Conservation (phyloP, 805 yeast genomes). For the Candida odintsovae region DNA sequence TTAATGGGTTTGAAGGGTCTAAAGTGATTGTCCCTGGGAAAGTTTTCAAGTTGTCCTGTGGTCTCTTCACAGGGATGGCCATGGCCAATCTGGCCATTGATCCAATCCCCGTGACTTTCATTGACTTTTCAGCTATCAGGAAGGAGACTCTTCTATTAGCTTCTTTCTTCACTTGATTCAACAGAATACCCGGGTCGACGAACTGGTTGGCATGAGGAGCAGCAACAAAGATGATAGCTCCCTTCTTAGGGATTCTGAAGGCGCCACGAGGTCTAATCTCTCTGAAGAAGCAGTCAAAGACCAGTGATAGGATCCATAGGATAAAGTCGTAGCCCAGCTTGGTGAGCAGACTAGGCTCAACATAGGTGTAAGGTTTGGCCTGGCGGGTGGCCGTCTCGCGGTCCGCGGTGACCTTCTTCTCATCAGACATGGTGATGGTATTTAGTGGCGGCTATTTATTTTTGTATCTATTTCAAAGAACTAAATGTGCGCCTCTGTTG, state of each 20-base stretch:
- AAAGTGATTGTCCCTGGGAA: constrained; percentile 64
- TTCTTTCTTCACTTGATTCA: constrained; percentile 70
- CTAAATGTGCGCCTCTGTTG: too few relatives aligned
- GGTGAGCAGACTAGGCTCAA: constrained; percentile 29
- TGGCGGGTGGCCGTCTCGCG: background rate
- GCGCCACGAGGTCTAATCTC: constrained; percentile 90
- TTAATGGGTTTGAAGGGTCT: constrained; percentile 48
- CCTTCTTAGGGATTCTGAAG: constrained; percentile 58
- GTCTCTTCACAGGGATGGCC: constrained; percentile 87
- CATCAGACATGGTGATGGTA: too few relatives aligned
- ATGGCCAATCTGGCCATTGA: constrained; percentile 66
- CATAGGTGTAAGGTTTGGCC: constrained; percentile 4
- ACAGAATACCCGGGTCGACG: constrained; percentile 72
- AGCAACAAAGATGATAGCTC: constrained; percentile 88
- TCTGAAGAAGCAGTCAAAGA: constrained; percentile 71
- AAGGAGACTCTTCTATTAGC: constrained; percentile 70
- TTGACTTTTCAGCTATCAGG: constrained; percentile 79
- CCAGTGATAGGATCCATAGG: constrained; percentile 40
- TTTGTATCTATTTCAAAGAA: too few relatives aligned
- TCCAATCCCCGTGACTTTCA: constrained; percentile 64
- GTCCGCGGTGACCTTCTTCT: background rate
- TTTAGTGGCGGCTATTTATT: too few relatives aligned
- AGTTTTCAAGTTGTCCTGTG: constrained; percentile 73
- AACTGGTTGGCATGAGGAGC: constrained; percentile 98
- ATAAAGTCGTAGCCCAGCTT: constrained; percentile 45